Evolutionary conservation across 352 stramenopile genomes (phyloP).

Genomic region (Thalassiosira mediterranea): DNA sequence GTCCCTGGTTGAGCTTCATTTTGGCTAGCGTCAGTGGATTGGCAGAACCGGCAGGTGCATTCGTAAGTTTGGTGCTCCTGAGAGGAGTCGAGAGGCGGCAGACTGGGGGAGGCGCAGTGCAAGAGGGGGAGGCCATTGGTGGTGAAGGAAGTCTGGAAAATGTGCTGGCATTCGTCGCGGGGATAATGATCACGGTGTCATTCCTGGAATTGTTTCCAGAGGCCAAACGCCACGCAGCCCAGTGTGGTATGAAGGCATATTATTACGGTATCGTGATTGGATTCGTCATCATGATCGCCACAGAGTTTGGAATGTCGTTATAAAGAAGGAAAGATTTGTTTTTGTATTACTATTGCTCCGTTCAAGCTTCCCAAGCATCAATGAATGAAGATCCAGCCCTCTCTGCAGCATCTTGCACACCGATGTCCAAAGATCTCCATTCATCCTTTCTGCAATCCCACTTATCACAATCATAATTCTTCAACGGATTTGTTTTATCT

Average conservation of each 20-base stretch:
- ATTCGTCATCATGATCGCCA: constrained; percentile 63
- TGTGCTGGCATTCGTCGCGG: constrained; percentile 78
- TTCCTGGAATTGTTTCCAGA: constrained; percentile 79
- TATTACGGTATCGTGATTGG: constrained; percentile 47
- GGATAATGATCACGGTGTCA: constrained; percentile 81
- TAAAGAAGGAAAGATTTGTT: constrained; percentile 6
- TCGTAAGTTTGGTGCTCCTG: constrained; percentile 68
- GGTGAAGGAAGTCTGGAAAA: constrained; percentile 62
- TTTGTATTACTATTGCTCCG: constrained; percentile 1
- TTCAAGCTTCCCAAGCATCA: constrained; percentile 60
- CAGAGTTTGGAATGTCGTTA: constrained; percentile 57
- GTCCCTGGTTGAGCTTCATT: constrained; percentile 69
- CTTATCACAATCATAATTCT: constrained; percentile 56
- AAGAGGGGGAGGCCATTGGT: constrained; percentile 11
- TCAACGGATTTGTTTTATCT: constrained; percentile 52
- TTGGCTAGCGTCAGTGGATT: constrained; percentile 73
- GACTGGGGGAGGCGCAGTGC: background rate
- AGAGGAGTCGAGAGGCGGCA: constrained; percentile 20
- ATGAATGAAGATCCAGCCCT: constrained; percentile 51
- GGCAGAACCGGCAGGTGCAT: constrained; percentile 72
- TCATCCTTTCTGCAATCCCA: constrained; percentile 63
- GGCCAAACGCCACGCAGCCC: constrained; percentile 47
- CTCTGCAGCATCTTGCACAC: constrained; percentile 61
- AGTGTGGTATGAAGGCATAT: constrained; percentile 35
- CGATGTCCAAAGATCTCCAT: constrained; percentile 62